Evolutionary conservation across 352 stramenopile species (phyloP).

Genomic region (Phytophthora pinifolia): DNA sequence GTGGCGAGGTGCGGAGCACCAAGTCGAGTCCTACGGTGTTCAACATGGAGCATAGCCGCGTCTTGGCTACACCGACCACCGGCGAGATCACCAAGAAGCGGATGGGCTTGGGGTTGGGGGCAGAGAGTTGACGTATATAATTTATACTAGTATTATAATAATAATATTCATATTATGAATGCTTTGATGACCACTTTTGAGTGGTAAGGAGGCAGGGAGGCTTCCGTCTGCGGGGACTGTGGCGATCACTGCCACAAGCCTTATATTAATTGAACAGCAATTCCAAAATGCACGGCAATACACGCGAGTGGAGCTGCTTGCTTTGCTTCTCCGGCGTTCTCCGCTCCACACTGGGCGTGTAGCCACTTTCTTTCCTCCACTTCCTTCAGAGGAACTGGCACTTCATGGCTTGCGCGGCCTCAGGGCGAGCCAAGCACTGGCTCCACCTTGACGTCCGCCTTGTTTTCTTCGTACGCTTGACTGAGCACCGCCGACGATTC

Average conservation of each 20-base stretch:
- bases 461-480: conserved; percentile 6
- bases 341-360: conserved; percentile 4
- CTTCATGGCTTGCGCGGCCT: background rate
- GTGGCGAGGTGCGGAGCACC: too few relatives aligned
- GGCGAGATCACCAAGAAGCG: too few relatives aligned
- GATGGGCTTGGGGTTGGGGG: too few relatives aligned
- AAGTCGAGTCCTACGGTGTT: background rate
- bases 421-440: conserved; percentile 26
- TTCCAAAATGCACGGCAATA: conserved; percentile 19
- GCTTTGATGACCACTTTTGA: too few relatives aligned
- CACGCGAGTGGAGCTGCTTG: background rate
- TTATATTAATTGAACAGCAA: conserved; percentile 25
- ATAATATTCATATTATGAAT: too few relatives aligned
- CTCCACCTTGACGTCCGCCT: conserved; percentile 34
- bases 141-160: too few relatives aligned
- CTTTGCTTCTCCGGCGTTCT: background rate
- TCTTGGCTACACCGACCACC: too few relatives aligned
- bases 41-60: conserved; percentile 4
- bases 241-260: conserved; percentile 7
- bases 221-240: background rate
- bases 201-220: too few relatives aligned
- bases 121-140: too few relatives aligned
- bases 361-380: conserved; percentile 8
- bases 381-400: background rate
- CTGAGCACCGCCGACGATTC: conserved; percentile 2